phyloP scores from a whole-genome alignment of 306 rosid genomes.

The Bauhinia variegata region DNA sequence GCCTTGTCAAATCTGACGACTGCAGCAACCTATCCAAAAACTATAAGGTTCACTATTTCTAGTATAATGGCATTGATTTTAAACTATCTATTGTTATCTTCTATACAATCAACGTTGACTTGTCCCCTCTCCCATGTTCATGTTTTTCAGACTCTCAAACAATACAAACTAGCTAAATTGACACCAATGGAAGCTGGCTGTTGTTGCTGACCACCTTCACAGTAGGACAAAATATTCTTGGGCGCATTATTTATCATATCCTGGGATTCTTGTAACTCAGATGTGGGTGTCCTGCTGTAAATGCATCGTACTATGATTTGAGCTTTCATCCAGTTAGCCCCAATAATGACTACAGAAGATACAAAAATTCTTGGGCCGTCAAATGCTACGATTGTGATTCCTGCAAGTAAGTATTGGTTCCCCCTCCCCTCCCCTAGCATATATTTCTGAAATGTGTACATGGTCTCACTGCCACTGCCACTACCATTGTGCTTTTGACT shows the following conservation, averaged over 20 bases:
- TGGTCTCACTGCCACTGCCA: conserved; percentile 29
- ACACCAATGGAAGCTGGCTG: conserved; percentile 90
- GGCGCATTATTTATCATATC: conserved; percentile 28
- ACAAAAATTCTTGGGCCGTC: conserved; percentile 67
- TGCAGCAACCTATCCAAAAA: conserved; percentile 71
- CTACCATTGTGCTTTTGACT: no score
- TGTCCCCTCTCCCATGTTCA: conserved; percentile 9
- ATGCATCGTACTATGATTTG: conserved; percentile 88
- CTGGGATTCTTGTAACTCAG: conserved; percentile 47
- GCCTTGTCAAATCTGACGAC: conserved; percentile 87
- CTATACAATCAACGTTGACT: conserved; percentile 4
- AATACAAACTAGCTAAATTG: conserved; percentile 74
- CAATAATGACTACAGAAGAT: conserved; percentile 79
- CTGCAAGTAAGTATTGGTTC: conserved; percentile 88
- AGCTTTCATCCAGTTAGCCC: conserved; percentile 82
- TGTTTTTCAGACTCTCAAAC: conserved; percentile 69
- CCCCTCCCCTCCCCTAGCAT: neutral
- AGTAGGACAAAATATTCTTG: conserved; percentile 47
- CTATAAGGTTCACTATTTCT: conserved; percentile 64
- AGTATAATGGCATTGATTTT: conserved; percentile 14
- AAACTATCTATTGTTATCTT: no score
- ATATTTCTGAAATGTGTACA: conserved; percentile 1
- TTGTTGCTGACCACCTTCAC: conserved; percentile 90
- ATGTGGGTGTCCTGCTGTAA: conserved; percentile 94
- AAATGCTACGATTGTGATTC: conserved; percentile 95